A percentile compares a stretch with the other conserved stretches of the same genome.
These are phyloP conservation scores for Podospora anserina DNA, from an alignment of 495 filamentous ascomycete genomes.

Conservation along the genomic window DNA sequence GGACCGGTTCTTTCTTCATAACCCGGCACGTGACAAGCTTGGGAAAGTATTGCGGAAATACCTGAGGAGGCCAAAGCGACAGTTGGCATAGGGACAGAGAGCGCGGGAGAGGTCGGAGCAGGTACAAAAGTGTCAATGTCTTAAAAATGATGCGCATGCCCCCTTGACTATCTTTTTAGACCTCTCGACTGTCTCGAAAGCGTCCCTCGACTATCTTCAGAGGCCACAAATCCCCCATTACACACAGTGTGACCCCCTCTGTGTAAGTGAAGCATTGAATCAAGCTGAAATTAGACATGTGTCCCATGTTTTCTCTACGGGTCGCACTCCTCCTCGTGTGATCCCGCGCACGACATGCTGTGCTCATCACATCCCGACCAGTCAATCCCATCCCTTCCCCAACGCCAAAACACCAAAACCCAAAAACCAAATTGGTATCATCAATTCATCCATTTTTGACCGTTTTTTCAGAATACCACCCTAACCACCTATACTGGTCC, in stretches of 20 bases:
- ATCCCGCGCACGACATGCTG: not conserved
- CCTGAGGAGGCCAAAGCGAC: no score
- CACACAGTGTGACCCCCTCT: not conserved
- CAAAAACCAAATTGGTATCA: not conserved
- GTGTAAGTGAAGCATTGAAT: not conserved
- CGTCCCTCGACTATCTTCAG: no score
- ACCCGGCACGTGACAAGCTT: no score
- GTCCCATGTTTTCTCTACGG: not conserved
- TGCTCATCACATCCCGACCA: slow-evolving; percentile 17
- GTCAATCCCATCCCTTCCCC: slow-evolving; percentile 38
- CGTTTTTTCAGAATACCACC: not conserved
- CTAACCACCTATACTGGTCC: slow-evolving; percentile 36
- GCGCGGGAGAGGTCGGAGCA: no score
- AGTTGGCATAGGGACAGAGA: no score
- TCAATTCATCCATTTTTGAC: not conserved
- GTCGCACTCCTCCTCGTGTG: not conserved
- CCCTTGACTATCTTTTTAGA: no score
- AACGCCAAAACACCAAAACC: slow-evolving; percentile 1
- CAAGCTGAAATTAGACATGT: not conserved
- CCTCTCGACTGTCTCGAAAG: no score
- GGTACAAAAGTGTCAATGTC: no score
- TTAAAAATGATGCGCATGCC: no score
- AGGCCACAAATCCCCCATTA: not conserved
- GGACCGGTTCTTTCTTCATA: no score
- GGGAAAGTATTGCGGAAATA: no score